Base-by-base conservation (phyloP, 345 rosid genomes). In the Lepidium africanum region DNA sequence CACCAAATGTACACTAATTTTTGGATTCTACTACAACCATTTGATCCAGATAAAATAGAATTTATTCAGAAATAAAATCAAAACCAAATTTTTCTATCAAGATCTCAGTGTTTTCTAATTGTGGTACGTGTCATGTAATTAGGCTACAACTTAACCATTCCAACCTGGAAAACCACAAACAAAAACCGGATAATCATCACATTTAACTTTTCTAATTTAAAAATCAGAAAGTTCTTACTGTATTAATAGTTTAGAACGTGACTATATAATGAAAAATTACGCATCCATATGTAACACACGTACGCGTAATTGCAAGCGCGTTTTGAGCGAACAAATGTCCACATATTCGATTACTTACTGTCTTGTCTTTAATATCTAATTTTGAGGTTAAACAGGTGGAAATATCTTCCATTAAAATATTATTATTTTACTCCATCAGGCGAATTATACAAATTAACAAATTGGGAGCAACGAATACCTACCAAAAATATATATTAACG, bases 251-350 rank as follows among this genome's bases (percentile, higher is more conserved):
- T n/a, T 63, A 37, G 13, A 72, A 63, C 59, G 64, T 63, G 65
- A 64, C 43, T 48, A 39, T 63, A 63, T 72, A 16, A 30, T 64
- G 19, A 56, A 32, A 45, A 33, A 52, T 58, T 64, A 47, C 65
- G 51, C 45, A 55, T 63, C 70, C 76, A 38, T 17, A 72, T 54
- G 76, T 64, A 55, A 56, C 57, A 72, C 76, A 63, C 58, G 51
- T 72, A 55, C 35, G 57, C 49, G 49, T 15, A 35, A 54, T 15
- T 15, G 9, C 47, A 43, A 62, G 21, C 75, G 62, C 75, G 75
- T 71, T 63, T 63, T 45, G 16, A 54, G 54, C 57, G 7, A 15
- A 47, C 58, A 72, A 39, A 55, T 72, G 58, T 55, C 56, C 65
- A 72, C 7, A 72, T 46, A 33, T 46, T 72, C 36, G 43, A 46